Percentiles rank a stretch among this genome's conserved stretches.
phyloP scores from a whole-genome alignment of 306 rosid genomes.

The Adenanthera pavonina region DNA sequence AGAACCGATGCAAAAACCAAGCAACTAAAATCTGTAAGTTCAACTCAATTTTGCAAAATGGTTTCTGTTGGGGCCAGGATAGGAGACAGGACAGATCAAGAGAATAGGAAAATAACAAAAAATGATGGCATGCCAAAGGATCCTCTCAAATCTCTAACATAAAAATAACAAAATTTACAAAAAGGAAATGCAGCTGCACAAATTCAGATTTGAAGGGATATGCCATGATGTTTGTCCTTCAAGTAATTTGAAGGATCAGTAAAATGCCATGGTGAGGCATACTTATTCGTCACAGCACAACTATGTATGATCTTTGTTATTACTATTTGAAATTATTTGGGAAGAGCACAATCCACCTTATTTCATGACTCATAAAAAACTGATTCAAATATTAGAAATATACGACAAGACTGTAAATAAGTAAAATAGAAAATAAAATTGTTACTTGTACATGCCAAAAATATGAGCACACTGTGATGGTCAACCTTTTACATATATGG shows the following conservation, averaged over 20 bases:
- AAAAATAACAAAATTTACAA: constrained; percentile 9
- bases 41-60: constrained; percentile 25
- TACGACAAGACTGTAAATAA: constrained; percentile 1
- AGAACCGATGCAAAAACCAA: constrained; percentile 20
- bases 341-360: constrained; percentile 8
- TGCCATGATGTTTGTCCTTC: background rate
- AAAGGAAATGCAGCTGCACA: constrained; percentile 12
- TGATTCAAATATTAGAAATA: constrained; percentile 26
- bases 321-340: constrained; percentile 17
- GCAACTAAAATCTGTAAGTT: constrained; percentile 6
- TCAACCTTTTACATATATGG: constrained; percentile 90
- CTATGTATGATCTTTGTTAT: background rate
- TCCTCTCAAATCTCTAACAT: background rate
- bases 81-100: background rate
- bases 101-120: background rate
- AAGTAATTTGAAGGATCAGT: background rate
- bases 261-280: background rate
- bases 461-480: constrained; percentile 34
- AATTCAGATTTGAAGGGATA: background rate
- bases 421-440: constrained; percentile 12
- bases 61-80: background rate
- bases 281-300: constrained; percentile 32
- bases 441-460: constrained; percentile 9
- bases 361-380: constrained; percentile 6
- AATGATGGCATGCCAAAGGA: background rate